Evolutionary conservation across 139 green algal species (phyloP).

Genomic region (Trebouxia sp.): DNA sequence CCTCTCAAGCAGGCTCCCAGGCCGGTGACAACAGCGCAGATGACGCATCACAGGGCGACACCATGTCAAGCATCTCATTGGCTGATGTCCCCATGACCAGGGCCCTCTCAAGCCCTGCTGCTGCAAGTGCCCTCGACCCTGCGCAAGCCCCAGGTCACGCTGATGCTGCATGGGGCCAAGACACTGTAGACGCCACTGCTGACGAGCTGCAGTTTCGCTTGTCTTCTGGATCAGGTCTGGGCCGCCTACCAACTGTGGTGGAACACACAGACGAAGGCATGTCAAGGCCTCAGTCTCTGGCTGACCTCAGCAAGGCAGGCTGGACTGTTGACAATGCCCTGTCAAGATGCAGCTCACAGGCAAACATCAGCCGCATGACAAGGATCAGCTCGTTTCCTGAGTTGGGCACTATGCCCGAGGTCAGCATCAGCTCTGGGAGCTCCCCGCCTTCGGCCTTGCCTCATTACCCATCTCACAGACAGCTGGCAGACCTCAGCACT

Average conservation of each 20-base stretch:
- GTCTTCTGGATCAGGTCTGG: not conserved
- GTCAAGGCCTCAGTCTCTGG: conserved; percentile 22
- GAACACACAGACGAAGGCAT: conserved; percentile 15
- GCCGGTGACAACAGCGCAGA: not conserved
- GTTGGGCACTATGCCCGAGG: conserved; percentile 4
- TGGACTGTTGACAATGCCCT: conserved; percentile 6
- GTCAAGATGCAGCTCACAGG: conserved; percentile 9
- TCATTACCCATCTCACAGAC: not conserved
- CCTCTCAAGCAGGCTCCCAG: too few relatives aligned
- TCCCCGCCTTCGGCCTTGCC: not conserved
- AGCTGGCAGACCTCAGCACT: not conserved
- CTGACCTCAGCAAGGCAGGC: conserved; percentile 20
- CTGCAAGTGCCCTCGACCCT: not conserved
- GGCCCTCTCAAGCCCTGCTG: not conserved
- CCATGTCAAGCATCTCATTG: not conserved
- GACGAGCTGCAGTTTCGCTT: not conserved
- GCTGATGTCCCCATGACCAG: not conserved
- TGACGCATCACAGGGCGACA: not conserved
- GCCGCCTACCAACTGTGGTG: not conserved
- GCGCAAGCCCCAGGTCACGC: not conserved
- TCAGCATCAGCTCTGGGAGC: not conserved
- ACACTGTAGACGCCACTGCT: not conserved
- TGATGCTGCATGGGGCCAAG: conserved; percentile 6
- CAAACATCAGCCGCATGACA: not conserved
- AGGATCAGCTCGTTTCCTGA: conserved; percentile 9